Conservation (phyloP, 495 filamentous ascomycete genomes). For the Pyrenopolyporus hunteri region DNA sequence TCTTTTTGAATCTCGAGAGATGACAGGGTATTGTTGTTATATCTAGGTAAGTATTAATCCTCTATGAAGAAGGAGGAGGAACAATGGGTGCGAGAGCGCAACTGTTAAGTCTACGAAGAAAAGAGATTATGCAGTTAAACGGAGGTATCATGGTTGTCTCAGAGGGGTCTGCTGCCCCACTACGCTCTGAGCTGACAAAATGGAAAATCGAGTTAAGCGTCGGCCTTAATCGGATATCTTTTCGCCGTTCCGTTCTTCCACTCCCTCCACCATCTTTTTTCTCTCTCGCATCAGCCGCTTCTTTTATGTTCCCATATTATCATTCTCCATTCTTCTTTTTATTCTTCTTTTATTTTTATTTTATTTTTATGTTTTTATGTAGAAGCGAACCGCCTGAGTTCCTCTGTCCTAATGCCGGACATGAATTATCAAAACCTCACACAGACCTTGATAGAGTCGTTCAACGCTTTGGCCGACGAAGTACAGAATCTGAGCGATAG, state of each 20-base stretch:
- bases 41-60: too few species aligned
- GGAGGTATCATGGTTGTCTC: neutral
- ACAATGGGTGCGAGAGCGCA: too few species aligned
- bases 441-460: slow-evolving; percentile 62
- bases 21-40: too few species aligned
- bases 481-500: slow-evolving; percentile 61
- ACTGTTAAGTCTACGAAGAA: too few species aligned
- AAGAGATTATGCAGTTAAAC: neutral
- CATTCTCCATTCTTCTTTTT: neutral
- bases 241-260: too few species aligned
- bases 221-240: slow-evolving; percentile 3
- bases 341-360: slow-evolving; percentile 2
- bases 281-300: slow-evolving; percentile 1
- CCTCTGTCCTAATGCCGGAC: slow-evolving; percentile 24
- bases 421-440: slow-evolving; percentile 52
- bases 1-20: too few species aligned
- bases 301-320: neutral
- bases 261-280: slow-evolving; percentile 7
- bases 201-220: neutral
- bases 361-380: too few species aligned
- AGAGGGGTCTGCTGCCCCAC: too few species aligned
- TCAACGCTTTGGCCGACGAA: slow-evolving; percentile 67
- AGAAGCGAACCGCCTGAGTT: neutral
- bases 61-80: too few species aligned
- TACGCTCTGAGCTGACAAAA: slow-evolving; percentile 2